Evolutionary conservation across 306 rosid species (phyloP).

Genomic region (Vigna radiata): DNA sequence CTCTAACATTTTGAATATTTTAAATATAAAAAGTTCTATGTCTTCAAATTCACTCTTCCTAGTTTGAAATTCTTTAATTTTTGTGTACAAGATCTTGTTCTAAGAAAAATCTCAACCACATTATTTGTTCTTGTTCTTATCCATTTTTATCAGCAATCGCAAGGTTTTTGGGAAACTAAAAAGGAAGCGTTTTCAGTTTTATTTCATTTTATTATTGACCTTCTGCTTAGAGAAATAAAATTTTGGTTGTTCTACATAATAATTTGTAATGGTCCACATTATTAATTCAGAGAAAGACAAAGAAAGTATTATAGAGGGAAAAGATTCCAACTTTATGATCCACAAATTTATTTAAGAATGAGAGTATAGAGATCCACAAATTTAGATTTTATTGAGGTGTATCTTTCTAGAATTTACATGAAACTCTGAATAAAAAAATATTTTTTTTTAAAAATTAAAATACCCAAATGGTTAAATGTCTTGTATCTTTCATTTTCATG

Average conservation of each 20-base stretch:
- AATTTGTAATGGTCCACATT: background rate
- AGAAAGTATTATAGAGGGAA: background rate
- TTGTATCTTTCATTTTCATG: background rate
- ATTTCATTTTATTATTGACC: no score
- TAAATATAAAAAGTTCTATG: no score
- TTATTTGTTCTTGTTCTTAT: no score
- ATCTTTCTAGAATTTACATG: conserved; percentile 27
- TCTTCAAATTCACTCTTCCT: no score
- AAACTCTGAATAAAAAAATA: background rate
- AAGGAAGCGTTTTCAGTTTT: no score
- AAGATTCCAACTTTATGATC: conserved; percentile 18
- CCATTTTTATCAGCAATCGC: no score
- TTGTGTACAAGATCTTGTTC: no score
- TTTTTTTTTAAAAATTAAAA: background rate
- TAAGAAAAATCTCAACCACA: no score
- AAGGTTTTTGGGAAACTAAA: no score
- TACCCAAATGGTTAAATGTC: conserved; percentile 8
- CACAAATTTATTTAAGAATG: background rate
- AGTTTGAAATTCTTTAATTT: no score
- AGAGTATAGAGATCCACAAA: conserved; percentile 1
- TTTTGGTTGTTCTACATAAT: background rate
- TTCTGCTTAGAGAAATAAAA: no score
- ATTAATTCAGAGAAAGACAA: conserved; percentile 17
- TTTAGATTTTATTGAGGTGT: conserved; percentile 11
- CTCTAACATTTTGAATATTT: no score